Evolutionary conservation across 2,329 filamentous ascomycete species (phyloP), one percentile per base, ranked within the genome.

Genomic region (Paraphoma chrysanthemicola): DNA sequence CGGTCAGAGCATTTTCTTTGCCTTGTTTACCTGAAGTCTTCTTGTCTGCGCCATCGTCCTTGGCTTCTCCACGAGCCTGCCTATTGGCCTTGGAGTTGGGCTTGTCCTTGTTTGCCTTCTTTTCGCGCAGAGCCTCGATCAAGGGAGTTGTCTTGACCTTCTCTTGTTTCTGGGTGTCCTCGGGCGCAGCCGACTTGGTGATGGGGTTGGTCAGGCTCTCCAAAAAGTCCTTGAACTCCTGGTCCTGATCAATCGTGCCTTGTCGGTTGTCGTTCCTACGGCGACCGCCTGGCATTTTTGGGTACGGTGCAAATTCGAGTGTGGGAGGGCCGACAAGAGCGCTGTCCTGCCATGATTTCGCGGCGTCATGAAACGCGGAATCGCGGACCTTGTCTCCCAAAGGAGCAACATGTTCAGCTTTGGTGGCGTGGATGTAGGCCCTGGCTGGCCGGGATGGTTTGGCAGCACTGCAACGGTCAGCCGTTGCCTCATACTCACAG

Each of bases 171-270:
- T 84, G 68, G 43, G 68, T 84, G 3, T 83, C 76, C 31, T 86
- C 83, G 28, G 84, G 78, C 23, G 80, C 77, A 9, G 80, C 69
- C 11, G 85, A 77, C 69, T 85, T 88, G n/a, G 79, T 77, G 57
- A 87, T 82, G 2, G 85, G 86, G 65, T 96, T 92, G 1, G 93
- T 96, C 45, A 98, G 84, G 51, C 86, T 90, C 74, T 96, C 91
- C 7, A 99, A 84, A 74, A 98, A 99, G 28, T 89, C 88, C 81
- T 97, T 96, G 68, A 97, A 99, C 67, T 98, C 95, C 0, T 92
- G 88, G 70, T 99, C 95, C 73, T 97, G 93, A 69, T 99, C 95
- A 64, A 99, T 98, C 3, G 93, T 97, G 51, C 94, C 95, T 74
- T 97, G 92, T 12, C 93, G 88, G 51, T 88, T 87, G 80, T 99